These are phyloP conservation scores for Boletus eberwhitei DNA, from an alignment of 768 basidiomycete species.

Conservation along the genomic window DNA sequence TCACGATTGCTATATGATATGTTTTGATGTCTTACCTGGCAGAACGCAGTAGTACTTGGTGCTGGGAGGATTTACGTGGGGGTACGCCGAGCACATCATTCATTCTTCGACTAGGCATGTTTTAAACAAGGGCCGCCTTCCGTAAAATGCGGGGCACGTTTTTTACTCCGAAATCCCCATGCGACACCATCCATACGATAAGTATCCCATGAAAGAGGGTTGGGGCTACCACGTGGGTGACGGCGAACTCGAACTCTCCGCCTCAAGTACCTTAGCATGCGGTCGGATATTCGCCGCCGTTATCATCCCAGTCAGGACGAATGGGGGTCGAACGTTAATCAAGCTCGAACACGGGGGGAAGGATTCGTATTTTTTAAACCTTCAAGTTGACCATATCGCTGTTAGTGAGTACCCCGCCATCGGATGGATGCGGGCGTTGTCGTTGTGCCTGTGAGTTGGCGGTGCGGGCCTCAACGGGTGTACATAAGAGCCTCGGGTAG, in stretches of 20 bases:
- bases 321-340: no score
- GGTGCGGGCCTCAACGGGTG: neutral
- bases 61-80: neutral
- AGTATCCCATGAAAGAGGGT: no score
- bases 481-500: no score
- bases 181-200: neutral
- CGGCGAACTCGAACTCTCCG: no score
- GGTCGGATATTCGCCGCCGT: no score
- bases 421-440: neutral
- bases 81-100: neutral
- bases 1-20: constrained; percentile 14
- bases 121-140: neutral
- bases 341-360: no score
- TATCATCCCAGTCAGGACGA: no score
- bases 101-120: neutral
- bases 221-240: no score
- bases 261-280: no score
- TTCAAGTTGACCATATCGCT: neutral
- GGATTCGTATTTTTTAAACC: no score
- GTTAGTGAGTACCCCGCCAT: neutral
- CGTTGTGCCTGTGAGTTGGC: neutral
- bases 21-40: constrained; percentile 4
- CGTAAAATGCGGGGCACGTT: constrained; percentile 6
- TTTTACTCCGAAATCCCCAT: neutral
- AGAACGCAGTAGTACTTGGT: neutral